Percentiles rank a stretch among this genome's conserved stretches.
Conservation (phyloP, 2,329 filamentous ascomycete species). For the Lecanoromycetidae sp. region DNA sequence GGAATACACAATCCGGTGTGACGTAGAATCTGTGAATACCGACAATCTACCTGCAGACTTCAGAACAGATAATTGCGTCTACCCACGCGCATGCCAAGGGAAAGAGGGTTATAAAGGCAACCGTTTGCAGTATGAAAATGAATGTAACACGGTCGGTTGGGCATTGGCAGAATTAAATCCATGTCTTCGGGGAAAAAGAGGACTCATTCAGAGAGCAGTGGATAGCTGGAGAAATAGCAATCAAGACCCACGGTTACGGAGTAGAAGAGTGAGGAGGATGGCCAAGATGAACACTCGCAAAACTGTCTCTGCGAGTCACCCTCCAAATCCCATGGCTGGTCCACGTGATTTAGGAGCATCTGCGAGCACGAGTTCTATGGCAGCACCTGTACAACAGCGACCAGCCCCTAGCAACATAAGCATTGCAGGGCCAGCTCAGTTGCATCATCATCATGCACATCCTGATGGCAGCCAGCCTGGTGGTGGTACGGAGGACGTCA, state of each 20-base stretch:
- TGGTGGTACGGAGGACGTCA: constrained; percentile 65
- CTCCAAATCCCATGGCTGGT: constrained; percentile 54
- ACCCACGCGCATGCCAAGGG: constrained; percentile 82
- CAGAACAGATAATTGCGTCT: constrained; percentile 97
- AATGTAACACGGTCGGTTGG: constrained; percentile 99
- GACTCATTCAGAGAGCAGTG: constrained; percentile 89
- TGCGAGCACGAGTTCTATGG: constrained; percentile 50
- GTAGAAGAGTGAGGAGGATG: constrained; percentile 83
- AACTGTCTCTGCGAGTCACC: constrained; percentile 49
- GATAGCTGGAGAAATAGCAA: constrained; percentile 99
- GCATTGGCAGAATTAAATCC: constrained; percentile 87
- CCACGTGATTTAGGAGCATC: constrained; percentile 45
- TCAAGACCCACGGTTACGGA: constrained; percentile 82
- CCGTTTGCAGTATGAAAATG: constrained; percentile 88
- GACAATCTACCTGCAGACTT: constrained; percentile 77
- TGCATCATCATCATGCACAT: constrained; percentile 54
- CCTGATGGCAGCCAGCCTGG: constrained; percentile 54
- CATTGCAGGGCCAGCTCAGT: constrained; percentile 50
- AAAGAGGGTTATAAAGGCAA: constrained; percentile 97
- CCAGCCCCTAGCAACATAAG: constrained; percentile 45
- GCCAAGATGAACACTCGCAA: constrained; percentile 90
- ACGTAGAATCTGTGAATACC: constrained; percentile 91
- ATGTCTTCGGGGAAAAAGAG: constrained; percentile 80
- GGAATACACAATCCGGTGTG: constrained; percentile 97
- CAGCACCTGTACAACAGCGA: constrained; percentile 23